These are phyloP conservation scores for Lotmaria passim DNA, from an alignment of 208 protist species.

Conservation along the genomic window DNA sequence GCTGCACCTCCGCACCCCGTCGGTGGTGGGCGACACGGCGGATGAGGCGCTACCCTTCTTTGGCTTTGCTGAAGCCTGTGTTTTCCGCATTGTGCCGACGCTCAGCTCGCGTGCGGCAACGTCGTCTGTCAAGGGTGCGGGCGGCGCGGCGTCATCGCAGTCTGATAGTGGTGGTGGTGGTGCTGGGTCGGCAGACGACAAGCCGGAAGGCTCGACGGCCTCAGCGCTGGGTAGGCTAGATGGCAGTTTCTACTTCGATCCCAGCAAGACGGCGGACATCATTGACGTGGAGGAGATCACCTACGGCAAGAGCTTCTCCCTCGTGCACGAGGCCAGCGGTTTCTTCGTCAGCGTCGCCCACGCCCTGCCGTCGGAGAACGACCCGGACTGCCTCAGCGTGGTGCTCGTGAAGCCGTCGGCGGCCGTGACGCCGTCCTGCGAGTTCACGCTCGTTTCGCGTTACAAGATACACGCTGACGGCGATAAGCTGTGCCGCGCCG, in stretches of 20 bases:
- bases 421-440: conserved; percentile 46
- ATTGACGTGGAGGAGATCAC: conserved; percentile 55
- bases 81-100: conserved; percentile 61
- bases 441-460: conserved; percentile 71
- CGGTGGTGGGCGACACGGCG: conserved; percentile 39
- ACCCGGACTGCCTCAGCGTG: conserved; percentile 70
- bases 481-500: conserved; percentile 56
- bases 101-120: conserved; percentile 27
- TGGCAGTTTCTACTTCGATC: conserved; percentile 8
- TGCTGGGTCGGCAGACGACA: not conserved
- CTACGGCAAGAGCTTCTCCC: conserved; percentile 67
- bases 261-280: conserved; percentile 33
- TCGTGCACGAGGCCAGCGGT: conserved; percentile 63
- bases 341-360: conserved; percentile 63
- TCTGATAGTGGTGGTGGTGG: not conserved
- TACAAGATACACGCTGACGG: conserved; percentile 83
- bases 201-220: conserved; percentile 5
- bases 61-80: conserved; percentile 50
- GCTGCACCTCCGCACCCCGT: conserved; percentile 50
- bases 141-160: not conserved
- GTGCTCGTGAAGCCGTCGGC: conserved; percentile 53
- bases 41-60: conserved; percentile 61
- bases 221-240: conserved; percentile 1
- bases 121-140: conserved; percentile 15
- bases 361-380: conserved; percentile 59